Percentiles rank a stretch among this genome's conserved stretches.
phyloP scores from a whole-genome alignment of 352 stramenopile genomes.

The Phytophthora constricta region DNA sequence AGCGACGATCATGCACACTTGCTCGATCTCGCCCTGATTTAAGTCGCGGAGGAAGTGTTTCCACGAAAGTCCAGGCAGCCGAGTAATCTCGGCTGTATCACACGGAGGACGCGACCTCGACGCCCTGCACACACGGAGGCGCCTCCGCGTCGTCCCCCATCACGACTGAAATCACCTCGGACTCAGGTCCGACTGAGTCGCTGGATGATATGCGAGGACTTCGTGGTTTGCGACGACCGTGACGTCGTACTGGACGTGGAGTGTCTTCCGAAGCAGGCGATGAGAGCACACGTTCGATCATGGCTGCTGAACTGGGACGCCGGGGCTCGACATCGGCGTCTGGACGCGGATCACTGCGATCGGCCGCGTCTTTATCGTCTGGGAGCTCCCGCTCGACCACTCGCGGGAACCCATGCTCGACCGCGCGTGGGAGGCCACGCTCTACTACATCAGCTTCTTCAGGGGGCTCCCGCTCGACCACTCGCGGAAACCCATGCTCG shows the following conservation, averaged over 20 bases:
- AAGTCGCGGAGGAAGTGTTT: conserved; percentile 33
- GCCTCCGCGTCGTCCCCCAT: background rate
- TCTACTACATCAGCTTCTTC: conserved; percentile 6
- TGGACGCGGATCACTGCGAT: background rate
- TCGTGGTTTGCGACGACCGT: conserved; percentile 4
- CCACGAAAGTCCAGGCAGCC: conserved; percentile 11
- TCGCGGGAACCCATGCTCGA: conserved; percentile 9
- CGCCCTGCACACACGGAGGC: conserved; percentile 1
- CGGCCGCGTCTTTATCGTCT: background rate
- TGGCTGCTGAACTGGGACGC: conserved; percentile 5
- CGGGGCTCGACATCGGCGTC: conserved; percentile 15
- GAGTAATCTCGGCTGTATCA: background rate
- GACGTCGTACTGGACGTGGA: background rate
- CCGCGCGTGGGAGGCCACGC: conserved; percentile 4
- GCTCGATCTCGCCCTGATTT: conserved; percentile 25
- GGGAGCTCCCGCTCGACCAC: background rate
- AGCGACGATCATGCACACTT: conserved; percentile 20
- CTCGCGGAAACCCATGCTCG: conserved; percentile 10
- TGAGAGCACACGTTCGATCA: conserved; percentile 24
- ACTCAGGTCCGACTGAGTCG: conserved; percentile 5
- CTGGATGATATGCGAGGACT: background rate
- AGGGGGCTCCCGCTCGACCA: background rate
- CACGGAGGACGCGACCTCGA: conserved; percentile 11
- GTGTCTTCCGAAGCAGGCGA: conserved; percentile 2
- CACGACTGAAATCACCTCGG: conserved; percentile 9